phyloP scores from a whole-genome alignment of 441 rosid genomes.

The Arabidopsis lyrata region DNA sequence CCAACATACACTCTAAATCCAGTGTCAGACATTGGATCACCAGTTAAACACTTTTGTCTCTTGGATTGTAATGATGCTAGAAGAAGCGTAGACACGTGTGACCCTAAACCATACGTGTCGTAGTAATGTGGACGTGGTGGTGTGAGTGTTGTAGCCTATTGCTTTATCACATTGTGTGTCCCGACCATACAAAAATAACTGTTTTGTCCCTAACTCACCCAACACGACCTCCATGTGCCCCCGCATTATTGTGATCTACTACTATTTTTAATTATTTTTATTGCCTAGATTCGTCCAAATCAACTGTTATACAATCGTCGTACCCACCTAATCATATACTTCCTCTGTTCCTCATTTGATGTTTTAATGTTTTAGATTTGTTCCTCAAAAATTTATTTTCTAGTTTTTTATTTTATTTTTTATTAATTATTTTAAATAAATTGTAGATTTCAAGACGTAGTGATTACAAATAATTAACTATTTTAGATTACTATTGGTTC shows the following conservation, averaged over 20 bases:
- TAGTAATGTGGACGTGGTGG: constrained; percentile 27
- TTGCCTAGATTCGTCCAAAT: constrained; percentile 18
- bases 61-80: constrained; percentile 26
- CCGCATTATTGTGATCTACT: constrained; percentile 33
- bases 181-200: constrained; percentile 40
- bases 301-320: constrained; percentile 12
- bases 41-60: constrained; percentile 24
- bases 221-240: constrained; percentile 43
- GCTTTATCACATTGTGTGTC: constrained; percentile 26
- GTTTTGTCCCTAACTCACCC: constrained; percentile 47
- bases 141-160: constrained; percentile 28
- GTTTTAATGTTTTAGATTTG: too few species aligned
- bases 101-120: constrained; percentile 23
- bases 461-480: too few species aligned
- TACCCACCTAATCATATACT: constrained; percentile 22
- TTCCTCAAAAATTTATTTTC: too few species aligned
- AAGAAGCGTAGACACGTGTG: constrained; percentile 32
- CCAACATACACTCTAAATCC: constrained; percentile 28
- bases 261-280: background rate
- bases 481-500: too few species aligned
- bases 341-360: too few species aligned
- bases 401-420: too few species aligned
- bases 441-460: too few species aligned
- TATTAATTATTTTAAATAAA: too few species aligned
- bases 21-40: constrained; percentile 33